Base-by-base conservation (phyloP, 2,329 filamentous ascomycete species). In the Zasmidium citrigriseum region DNA sequence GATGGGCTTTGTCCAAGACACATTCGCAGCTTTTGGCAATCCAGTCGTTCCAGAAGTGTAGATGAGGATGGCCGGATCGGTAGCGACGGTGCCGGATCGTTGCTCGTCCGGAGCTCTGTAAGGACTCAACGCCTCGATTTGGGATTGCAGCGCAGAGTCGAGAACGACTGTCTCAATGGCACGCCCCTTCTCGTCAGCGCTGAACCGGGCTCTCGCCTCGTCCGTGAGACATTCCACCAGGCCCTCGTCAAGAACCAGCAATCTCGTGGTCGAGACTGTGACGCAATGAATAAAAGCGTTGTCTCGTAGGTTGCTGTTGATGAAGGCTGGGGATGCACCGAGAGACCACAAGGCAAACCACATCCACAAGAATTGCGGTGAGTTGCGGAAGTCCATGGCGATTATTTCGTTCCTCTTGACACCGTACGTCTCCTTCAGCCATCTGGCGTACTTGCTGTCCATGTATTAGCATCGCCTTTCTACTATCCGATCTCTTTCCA, bases 31-130 rank as follows among this genome's bases (percentile, higher is more conserved):
- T 54, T 96, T 96, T 10, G 91, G 91, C 62, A 96, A 76, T 1
- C 91, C 91, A 0, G 91, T 96, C 0, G 91, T 96, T 18, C 91
- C 91, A 25, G 88, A 91, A 0, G 91, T 96, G 73, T 90, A 96
- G 65, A 96, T 93, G 62, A 96, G 82, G 46, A 89, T 80, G 1
- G 85, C 88, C 77, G 91, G 85, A 58, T 86, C 82, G 7, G 57
- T 69, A 14, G 61, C 52, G 27, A 65, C 62, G 2, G 57, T 59
- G 29, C 72, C 71, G 21, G 66, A 66, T 25, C 72, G 62, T 27
- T 62, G 67, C n/a, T 62, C 60, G 52, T 75, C 68, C 1, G 70
- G 66, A 14, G 70, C 72, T 52, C 72, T 63, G 54, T 70, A 68
- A 0, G 69, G 65, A 10, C 56, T 48, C 9, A 61, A 29, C 4